Conservation (phyloP, 2,329 filamentous ascomycete species). For the Periconia digitata region DNA sequence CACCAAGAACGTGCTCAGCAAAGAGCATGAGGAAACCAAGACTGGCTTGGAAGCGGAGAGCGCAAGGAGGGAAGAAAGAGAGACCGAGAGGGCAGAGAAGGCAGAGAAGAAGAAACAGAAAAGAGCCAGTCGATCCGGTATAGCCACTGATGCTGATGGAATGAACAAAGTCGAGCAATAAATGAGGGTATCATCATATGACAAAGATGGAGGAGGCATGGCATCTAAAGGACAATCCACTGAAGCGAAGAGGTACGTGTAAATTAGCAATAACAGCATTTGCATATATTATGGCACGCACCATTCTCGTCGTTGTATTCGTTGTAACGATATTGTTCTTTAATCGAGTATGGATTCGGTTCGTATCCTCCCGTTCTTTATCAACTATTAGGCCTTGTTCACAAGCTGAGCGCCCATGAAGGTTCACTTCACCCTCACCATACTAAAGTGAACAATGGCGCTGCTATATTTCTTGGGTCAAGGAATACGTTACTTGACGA, state of each 20-base stretch:
- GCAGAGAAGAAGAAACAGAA: slow-evolving; percentile 31
- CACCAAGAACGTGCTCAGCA: slow-evolving; percentile 44
- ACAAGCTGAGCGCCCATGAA: no score
- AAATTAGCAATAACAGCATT: no score
- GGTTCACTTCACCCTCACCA: neutral
- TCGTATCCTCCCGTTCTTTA: no score
- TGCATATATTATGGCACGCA: no score
- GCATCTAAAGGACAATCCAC: no score
- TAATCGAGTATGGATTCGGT: no score
- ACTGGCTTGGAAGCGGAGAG: slow-evolving; percentile 49
- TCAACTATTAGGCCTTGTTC: no score
- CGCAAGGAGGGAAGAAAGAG: slow-evolving; percentile 37
- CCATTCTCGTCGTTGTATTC: no score
- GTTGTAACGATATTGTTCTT: no score
- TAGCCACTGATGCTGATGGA: slow-evolving; percentile 20
- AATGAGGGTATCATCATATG: no score
- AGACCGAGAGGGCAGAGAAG: slow-evolving; percentile 33
- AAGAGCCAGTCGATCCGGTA: slow-evolving; percentile 22
- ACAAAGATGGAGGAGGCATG: no score
- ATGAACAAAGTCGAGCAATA: slow-evolving; percentile 1
- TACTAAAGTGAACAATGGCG: neutral
- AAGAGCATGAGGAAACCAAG: slow-evolving; percentile 52
- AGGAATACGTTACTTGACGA: neutral
- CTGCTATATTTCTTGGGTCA: neutral
- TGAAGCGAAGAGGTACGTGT: no score